Evolutionary conservation across 805 yeast genomes (phyloP).

Genomic region (Metschnikowia gelsemii): DNA sequence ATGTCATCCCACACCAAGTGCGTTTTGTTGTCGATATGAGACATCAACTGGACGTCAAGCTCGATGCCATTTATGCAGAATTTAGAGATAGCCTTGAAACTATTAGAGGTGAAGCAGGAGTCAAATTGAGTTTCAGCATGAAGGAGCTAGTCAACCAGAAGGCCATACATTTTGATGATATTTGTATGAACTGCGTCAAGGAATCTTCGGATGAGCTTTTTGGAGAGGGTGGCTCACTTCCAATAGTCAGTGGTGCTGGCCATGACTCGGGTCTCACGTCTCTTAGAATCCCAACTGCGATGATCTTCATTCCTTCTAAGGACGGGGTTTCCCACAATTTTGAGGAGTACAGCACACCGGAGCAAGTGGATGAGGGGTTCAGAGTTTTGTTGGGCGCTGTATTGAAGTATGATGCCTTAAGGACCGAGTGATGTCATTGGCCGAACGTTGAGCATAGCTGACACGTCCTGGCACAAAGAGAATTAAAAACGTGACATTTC

Average conservation of each 20-base stretch:
- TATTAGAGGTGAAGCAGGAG: conserved; percentile 33
- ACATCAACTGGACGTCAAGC: conserved; percentile 48
- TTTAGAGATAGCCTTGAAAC: conserved; percentile 36
- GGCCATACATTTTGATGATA: conserved; percentile 58
- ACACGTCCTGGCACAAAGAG: too few species aligned
- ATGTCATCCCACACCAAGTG: conserved; percentile 65
- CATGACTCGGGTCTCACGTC: conserved; percentile 69
- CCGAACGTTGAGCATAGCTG: too few species aligned
- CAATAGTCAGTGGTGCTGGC: conserved; percentile 68
- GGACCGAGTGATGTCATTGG: conserved; percentile 2
- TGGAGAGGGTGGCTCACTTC: conserved; percentile 43
- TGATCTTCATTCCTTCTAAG: conserved; percentile 69
- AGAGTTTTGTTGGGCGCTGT: conserved; percentile 51
- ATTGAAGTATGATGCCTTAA: conserved; percentile 29
- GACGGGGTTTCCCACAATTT: conserved; percentile 70
- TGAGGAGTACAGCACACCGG: conserved; percentile 63
- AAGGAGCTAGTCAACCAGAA: conserved; percentile 49
- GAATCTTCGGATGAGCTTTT: conserved; percentile 51
- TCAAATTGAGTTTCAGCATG: conserved; percentile 37
- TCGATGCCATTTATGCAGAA: conserved; percentile 38
- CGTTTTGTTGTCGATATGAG: conserved; percentile 61
- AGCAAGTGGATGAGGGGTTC: conserved; percentile 61
- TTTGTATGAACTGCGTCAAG: conserved; percentile 50
- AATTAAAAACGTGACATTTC: too few species aligned
- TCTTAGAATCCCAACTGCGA: conserved; percentile 60